Evolutionary conservation across 805 yeast species (phyloP).

Genomic region (Isabelozyma pseudorhagii): DNA sequence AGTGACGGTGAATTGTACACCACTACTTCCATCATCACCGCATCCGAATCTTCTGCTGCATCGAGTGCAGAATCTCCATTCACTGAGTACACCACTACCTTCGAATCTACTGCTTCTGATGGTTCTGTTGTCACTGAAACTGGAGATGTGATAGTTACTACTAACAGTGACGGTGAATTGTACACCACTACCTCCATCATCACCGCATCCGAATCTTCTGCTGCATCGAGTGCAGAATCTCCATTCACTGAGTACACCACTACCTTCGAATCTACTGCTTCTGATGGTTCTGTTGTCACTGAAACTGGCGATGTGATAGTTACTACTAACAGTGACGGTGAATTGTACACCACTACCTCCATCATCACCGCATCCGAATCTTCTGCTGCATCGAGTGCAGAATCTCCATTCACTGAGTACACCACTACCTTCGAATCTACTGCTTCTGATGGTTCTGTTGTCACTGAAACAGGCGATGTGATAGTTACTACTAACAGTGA

Average conservation of each 20-base stretch:
- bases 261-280: not conserved
- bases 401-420: conserved; percentile 8
- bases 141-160: conserved; percentile 12
- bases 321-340: not conserved
- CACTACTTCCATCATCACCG: conserved; percentile 4
- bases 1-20: conserved; percentile 7
- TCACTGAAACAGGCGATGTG: not conserved
- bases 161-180: conserved; percentile 7
- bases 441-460: conserved; percentile 13
- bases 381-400: not conserved
- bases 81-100: conserved; percentile 11
- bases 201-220: not conserved
- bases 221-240: not conserved
- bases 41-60: not conserved
- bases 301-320: not conserved
- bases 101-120: conserved; percentile 7
- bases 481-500: conserved; percentile 8
- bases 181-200: conserved; percentile 7
- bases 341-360: not conserved
- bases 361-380: not conserved
- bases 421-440: conserved; percentile 7
- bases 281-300: not conserved
- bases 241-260: not conserved
- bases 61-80: not conserved
- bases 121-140: conserved; percentile 13